phyloP scores from a whole-genome alignment of 169 alveolate species.

The Perkinsus olseni region DNA sequence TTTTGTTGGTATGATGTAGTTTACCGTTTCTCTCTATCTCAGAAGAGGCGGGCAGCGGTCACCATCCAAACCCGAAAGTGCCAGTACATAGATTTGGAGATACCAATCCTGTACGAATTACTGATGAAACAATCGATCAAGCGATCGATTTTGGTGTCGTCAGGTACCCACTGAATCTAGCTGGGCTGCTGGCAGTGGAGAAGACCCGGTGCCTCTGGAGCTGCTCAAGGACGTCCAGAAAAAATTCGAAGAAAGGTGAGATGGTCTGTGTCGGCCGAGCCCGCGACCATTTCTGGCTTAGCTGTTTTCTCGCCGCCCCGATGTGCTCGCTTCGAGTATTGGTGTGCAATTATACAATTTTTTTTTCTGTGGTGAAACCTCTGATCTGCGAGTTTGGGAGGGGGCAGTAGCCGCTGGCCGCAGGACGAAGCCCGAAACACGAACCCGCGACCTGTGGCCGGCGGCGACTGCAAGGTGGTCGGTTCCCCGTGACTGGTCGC shows the following conservation, averaged over 20 bases:
- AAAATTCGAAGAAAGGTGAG: neutral
- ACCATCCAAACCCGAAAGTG: neutral
- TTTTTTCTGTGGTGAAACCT: too few species aligned
- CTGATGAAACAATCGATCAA: neutral
- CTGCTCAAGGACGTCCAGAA: neutral
- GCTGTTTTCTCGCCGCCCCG: neutral
- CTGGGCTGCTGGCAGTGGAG: neutral
- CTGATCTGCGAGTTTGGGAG: too few species aligned
- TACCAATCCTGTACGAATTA: neutral
- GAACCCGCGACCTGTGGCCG: too few species aligned
- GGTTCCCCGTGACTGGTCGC: too few species aligned
- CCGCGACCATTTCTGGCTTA: neutral
- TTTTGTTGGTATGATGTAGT: too few species aligned
- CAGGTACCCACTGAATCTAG: neutral
- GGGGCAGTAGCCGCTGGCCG: too few species aligned
- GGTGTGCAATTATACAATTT: too few species aligned
- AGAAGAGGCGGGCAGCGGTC: neutral
- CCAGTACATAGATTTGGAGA: neutral
- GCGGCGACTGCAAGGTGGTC: too few species aligned
- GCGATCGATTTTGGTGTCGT: neutral
- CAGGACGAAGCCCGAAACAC: too few species aligned
- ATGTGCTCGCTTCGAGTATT: neutral
- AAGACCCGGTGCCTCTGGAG: neutral
- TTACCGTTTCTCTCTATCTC: neutral
- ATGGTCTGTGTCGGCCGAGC: neutral